These are phyloP conservation scores for Wickerhamomyces ciferrii DNA, from an alignment of 805 yeast genomes.

Conservation along the genomic window DNA sequence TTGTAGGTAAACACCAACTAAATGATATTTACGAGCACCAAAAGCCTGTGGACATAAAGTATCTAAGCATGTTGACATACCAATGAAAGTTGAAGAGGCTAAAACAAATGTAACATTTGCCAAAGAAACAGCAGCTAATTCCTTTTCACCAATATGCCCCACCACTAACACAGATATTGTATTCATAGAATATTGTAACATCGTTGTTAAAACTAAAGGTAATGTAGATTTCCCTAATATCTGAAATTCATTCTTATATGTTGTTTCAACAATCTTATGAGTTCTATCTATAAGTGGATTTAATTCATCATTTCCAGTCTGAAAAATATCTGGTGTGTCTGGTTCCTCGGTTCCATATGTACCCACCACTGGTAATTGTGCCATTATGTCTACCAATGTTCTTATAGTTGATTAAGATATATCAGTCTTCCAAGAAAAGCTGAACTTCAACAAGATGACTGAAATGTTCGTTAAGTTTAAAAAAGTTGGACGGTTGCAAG, in stretches of 20 bases:
- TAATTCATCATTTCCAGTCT: too few relatives aligned
- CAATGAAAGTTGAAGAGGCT: slow-evolving; percentile 61
- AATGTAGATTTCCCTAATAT: slow-evolving; percentile 37
- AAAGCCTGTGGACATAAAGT: slow-evolving; percentile 74
- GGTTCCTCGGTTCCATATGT: neutral
- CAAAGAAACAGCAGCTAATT: slow-evolving; percentile 68
- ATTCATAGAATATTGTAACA: slow-evolving; percentile 66
- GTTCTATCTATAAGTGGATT: neutral
- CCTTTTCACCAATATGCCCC: slow-evolving; percentile 66
- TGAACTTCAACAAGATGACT: too few relatives aligned
- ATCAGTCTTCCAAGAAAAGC: too few relatives aligned
- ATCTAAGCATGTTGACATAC: slow-evolving; percentile 69
- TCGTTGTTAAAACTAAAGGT: slow-evolving; percentile 64
- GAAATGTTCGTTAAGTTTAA: too few relatives aligned
- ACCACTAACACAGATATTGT: slow-evolving; percentile 75
- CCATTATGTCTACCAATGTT: too few relatives aligned
- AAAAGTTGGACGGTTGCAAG: too few relatives aligned
- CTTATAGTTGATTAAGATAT: too few relatives aligned
- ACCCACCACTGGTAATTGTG: slow-evolving; percentile 3
- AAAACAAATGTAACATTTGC: slow-evolving; percentile 73
- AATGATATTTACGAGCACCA: slow-evolving; percentile 56
- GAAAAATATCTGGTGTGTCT: too few relatives aligned
- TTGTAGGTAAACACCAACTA: slow-evolving; percentile 64
- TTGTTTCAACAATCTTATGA: neutral
- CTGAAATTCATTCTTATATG: slow-evolving; percentile 20